Evolutionary conservation across 495 filamentous ascomycete species (phyloP), one percentile per base, ranked within the genome.

Genomic region (Xylaria castorea): DNA sequence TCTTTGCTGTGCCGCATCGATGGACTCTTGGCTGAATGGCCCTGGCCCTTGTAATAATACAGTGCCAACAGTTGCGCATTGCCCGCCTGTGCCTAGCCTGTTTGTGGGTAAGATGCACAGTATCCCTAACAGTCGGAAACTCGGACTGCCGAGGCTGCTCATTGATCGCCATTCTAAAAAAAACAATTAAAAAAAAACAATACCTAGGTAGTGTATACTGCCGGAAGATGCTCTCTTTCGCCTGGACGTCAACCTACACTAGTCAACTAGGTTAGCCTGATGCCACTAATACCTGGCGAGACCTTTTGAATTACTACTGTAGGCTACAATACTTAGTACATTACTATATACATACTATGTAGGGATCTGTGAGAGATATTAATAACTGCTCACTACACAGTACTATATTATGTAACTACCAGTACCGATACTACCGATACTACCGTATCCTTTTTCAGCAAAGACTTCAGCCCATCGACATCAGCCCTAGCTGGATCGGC

Each of bases 301-400:
- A 55, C 32, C 36, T 68, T 68, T 14, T 66, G 22, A 48, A 34
- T 68, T 68, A 68, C 65, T 68, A n/a, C n/a, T n/a, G n/a, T n/a
- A 34, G 50, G 48, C 36, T 30, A 20, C 22, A 30, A 18, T 14
- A n/a, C n/a, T 40, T 18, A 3, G 50, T 51, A 51, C n/a, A n/a
- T n/a, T 51, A 22, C n/a, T 5, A 8, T 38, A 38, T 42, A 42
- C 11, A 42, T n/a, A 48, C 18, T 55, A 12, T 42, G 38, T 42
- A n/a, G 46, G 6, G 46, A 40, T 68, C 8, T 2, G 14, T 46
- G 53, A 20, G 66, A 40, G 51, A 42, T 68, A 68, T 55, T 68
- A 68, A 68, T 68, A 55, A 57, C 50, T 40, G 32, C 44, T 18
- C 44, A 12, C 50, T 53, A 27, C 14, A 4, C 6, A 25, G 42